These are phyloP conservation scores for Pythium sp. DNA, from an alignment of 352 stramenopile genomes.

Conservation along the genomic window DNA sequence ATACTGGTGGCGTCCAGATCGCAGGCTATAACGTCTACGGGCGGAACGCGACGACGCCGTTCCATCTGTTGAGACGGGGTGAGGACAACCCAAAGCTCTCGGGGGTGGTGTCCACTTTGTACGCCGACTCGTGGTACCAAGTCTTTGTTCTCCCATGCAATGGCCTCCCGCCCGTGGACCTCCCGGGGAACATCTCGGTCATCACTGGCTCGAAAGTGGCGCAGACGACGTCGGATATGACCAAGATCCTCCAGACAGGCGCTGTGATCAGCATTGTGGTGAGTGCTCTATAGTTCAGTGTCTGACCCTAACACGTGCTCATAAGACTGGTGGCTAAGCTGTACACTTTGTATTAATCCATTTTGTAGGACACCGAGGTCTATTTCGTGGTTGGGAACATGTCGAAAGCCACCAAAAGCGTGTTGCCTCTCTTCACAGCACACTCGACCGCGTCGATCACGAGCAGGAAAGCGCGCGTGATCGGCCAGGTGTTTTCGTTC, in stretches of 20 bases:
- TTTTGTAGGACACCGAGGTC: conserved; percentile 3
- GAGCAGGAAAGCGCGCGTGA: conserved; percentile 20
- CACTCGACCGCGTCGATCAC: conserved; percentile 27
- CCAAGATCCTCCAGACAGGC: conserved; percentile 25
- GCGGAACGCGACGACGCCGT: conserved; percentile 24
- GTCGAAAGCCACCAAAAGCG: conserved; percentile 25
- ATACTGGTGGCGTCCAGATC: conserved; percentile 43
- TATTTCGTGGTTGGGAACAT: conserved; percentile 43
- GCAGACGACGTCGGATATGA: conserved; percentile 38
- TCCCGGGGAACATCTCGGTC: conserved; percentile 42
- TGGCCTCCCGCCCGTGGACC: background rate
- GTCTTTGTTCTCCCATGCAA: conserved; percentile 54
- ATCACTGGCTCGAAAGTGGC: conserved; percentile 27
- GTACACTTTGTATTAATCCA: too few relatives aligned
- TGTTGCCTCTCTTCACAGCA: conserved; percentile 27
- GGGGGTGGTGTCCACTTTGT: conserved; percentile 25
- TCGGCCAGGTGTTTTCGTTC: conserved; percentile 32
- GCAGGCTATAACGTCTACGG: conserved; percentile 37
- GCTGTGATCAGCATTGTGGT: conserved; percentile 37
- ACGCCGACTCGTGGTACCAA: conserved; percentile 41
- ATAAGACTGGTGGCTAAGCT: too few relatives aligned
- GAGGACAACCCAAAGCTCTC: conserved; percentile 13
- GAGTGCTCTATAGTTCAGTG: background rate
- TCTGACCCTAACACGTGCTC: too few relatives aligned
- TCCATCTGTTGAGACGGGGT: conserved; percentile 23